phyloP scores from a whole-genome alignment of 2,329 filamentous ascomycete species.

The Endocalyx cinctus region DNA sequence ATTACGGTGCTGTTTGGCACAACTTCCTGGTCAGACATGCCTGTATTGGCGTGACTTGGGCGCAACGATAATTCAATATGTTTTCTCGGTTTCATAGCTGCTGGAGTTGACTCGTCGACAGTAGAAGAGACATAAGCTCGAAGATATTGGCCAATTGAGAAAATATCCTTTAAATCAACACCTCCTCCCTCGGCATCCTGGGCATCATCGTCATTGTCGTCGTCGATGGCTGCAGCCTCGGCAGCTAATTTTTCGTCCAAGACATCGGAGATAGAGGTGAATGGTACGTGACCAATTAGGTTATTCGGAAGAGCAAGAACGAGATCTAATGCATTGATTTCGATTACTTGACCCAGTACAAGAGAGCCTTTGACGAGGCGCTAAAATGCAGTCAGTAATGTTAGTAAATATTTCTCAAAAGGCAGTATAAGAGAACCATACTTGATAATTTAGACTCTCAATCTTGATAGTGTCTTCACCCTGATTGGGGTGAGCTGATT shows the following conservation, averaged over 20 bases:
- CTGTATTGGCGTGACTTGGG: slow-evolving; percentile 72
- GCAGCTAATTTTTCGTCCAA: slow-evolving; percentile 74
- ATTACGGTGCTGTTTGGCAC: slow-evolving; percentile 75
- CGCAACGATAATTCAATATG: slow-evolving; percentile 84
- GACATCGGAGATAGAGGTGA: slow-evolving; percentile 83
- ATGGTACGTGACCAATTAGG: slow-evolving; percentile 79
- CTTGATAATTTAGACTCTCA: slow-evolving; percentile 86
- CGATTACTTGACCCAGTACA: slow-evolving; percentile 79
- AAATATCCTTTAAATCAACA: slow-evolving; percentile 70
- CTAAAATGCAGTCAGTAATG: slow-evolving; percentile 59
- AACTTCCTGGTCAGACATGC: slow-evolving; percentile 67
- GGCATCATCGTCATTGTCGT: slow-evolving; percentile 47
- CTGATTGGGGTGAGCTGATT: slow-evolving; percentile 47
- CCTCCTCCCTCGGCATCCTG: slow-evolving; percentile 51
- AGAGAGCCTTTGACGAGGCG: slow-evolving; percentile 80
- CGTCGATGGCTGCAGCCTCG: slow-evolving; percentile 53
- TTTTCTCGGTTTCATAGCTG: slow-evolving; percentile 62
- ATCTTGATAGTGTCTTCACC: slow-evolving; percentile 62
- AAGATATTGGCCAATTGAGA: slow-evolving; percentile 81
- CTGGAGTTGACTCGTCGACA: slow-evolving; percentile 53
- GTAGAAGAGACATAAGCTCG: slow-evolving; percentile 80
- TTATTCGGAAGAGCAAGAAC: slow-evolving; percentile 87
- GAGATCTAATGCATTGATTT: slow-evolving; percentile 75
- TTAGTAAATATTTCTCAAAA: no score
- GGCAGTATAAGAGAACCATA: no score